Conservation (phyloP, 192 early-diverging fungal species). For the Endogone sp. region DNA sequence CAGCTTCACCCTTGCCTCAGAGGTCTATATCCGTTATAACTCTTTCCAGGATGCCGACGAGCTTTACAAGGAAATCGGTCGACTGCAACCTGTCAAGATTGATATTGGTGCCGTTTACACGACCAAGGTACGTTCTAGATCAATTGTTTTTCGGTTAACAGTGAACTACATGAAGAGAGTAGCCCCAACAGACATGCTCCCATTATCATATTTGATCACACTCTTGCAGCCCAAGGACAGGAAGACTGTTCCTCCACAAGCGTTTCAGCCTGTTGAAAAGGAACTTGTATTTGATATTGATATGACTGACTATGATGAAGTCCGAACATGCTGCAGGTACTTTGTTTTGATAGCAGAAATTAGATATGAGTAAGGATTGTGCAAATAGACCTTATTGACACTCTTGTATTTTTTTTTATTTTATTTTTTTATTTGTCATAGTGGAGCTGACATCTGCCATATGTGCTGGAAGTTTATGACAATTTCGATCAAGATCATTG, state of each 20-base stretch:
- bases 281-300: constrained; percentile 99
- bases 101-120: constrained; percentile 98
- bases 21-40: constrained; percentile 86
- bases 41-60: constrained; percentile 73
- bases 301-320: constrained; percentile 98
- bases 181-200: background rate
- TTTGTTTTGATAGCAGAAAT: background rate
- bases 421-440: constrained; percentile 26
- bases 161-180: background rate
- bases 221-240: constrained; percentile 73
- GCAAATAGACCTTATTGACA: constrained; percentile 4
- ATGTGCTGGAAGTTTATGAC: constrained; percentile 97
- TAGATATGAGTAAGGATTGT: too few species aligned
- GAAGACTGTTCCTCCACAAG: constrained; percentile 64
- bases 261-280: constrained; percentile 75
- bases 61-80: constrained; percentile 68
- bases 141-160: background rate
- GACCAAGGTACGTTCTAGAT: constrained; percentile 43
- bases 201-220: background rate
- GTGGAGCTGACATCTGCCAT: constrained; percentile 77
- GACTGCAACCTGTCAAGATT: constrained; percentile 85
- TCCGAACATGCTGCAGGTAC: constrained; percentile 89
- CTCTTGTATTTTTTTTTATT: background rate
- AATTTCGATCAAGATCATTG: constrained; percentile 83
- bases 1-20: constrained; percentile 77